Base-by-base conservation (phyloP, 2,329 filamentous ascomycete genomes). In the Tolypocladium sp. region DNA sequence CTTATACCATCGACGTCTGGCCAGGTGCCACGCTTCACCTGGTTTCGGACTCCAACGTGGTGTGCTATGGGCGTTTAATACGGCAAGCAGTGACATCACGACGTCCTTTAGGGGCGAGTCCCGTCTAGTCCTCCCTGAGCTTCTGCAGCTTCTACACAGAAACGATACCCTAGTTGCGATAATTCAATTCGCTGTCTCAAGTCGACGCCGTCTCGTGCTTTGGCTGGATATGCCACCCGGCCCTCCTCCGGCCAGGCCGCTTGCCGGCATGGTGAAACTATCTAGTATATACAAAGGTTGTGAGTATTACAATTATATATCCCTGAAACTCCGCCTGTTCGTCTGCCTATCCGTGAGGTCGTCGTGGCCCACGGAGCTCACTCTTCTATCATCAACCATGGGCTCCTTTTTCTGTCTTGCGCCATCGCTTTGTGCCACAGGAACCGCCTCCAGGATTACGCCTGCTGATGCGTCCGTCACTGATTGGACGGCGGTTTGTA, bases 301-400 rank as follows among this genome's bases (percentile, higher is more conserved):
- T 53, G 35, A 58, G 55, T 41, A 60, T 60, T 61, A 61, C 35
- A 55, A 60, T 57, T 56, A 58, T 13, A 20, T 58, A 61, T 52
- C 57, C 42, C 41, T 38, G 17, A 51, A 55, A 33, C 25, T 55
- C 55, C 3, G n/a, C 40, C 37, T 57, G 15, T 60, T 30, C 52
- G 54, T 59, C 17, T 25, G 54, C 56, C 49, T 41, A 46, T 38
- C 44, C 27, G n/a, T 27, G 35, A 57, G 55, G 44, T 56, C 17
- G 56, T 57, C 44, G 54, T 58, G 49, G 49, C 58, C 57, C 51
- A 15, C n/a, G 35, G 35, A 52, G 17, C 44, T 58, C 44, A 56
- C 55, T 40, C 33, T 37, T 61, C 59, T 59, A 61, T 60, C 58
- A 59, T 59, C 37, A 60, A 42, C 51, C 41, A 52, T 22, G 44